phyloP scores from a whole-genome alignment of 805 yeast species.

The Yarrowia bubula region DNA sequence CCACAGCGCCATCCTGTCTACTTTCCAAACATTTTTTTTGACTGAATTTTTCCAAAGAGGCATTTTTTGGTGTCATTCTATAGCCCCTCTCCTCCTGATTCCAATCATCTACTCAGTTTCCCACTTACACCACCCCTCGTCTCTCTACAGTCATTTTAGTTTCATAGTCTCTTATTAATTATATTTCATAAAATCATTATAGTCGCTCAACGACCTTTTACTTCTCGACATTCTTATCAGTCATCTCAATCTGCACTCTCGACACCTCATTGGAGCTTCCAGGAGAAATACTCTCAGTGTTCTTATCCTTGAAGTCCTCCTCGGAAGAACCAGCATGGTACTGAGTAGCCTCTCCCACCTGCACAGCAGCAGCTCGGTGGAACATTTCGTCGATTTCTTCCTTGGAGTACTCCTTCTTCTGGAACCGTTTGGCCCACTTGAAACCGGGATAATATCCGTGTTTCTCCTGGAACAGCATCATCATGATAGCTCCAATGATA shows the following conservation, averaged over 20 bases:
- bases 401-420: conserved; percentile 34
- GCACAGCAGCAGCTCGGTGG: conserved; percentile 28
- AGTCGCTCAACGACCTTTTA: not conserved
- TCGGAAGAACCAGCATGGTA: not conserved
- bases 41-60: too few relatives aligned
- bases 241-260: not conserved
- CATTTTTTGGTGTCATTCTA: too few relatives aligned
- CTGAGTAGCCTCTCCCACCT: conserved; percentile 30
- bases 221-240: not conserved
- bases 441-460: conserved; percentile 74
- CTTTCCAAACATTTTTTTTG: too few relatives aligned
- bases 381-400: conserved; percentile 41
- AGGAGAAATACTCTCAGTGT: not conserved
- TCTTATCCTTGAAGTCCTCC: not conserved
- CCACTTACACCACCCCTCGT: too few relatives aligned
- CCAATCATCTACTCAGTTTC: too few relatives aligned
- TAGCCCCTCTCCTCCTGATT: too few relatives aligned
- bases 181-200: not conserved
- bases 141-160: too few relatives aligned
- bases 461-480: conserved; percentile 82
- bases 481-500: conserved; percentile 51
- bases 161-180: not conserved
- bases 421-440: conserved; percentile 42
- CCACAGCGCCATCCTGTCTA: too few relatives aligned
- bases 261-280: not conserved